Conservation (phyloP, 2,329 filamentous ascomycete genomes). For the Fusarium zealandicum region DNA sequence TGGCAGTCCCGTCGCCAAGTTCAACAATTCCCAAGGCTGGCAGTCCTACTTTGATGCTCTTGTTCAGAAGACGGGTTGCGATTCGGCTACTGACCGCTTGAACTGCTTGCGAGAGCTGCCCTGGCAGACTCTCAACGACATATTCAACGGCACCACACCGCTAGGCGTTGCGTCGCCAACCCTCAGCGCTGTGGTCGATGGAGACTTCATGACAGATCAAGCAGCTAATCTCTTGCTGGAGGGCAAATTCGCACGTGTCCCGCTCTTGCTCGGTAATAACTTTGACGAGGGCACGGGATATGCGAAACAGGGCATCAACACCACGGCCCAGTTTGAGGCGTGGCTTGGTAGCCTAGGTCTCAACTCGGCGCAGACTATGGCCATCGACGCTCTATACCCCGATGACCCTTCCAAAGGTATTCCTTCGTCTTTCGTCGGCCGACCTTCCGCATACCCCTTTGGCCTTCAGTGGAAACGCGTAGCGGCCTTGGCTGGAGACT, state of each 20-base stretch:
- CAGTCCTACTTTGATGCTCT: conserved; percentile 44
- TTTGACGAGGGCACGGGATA: conserved; percentile 69
- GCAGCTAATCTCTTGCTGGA: conserved; percentile 60
- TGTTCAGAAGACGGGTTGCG: conserved; percentile 37
- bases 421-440: conserved; percentile 51
- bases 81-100: conserved; percentile 34
- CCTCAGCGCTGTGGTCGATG: conserved; percentile 44
- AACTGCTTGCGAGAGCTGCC: conserved; percentile 45
- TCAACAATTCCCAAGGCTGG: conserved; percentile 32
- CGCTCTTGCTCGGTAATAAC: conserved; percentile 68
- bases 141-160: conserved; percentile 39
- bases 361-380: conserved; percentile 41
- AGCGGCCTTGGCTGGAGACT: conserved; percentile 62
- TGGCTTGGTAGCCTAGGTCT: conserved; percentile 32
- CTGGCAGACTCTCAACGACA: conserved; percentile 41
- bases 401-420: conserved; percentile 57
- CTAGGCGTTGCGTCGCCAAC: conserved; percentile 24
- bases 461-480: conserved; percentile 62
- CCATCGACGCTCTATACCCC: conserved; percentile 57
- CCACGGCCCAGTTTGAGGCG: conserved; percentile 56
- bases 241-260: conserved; percentile 69
- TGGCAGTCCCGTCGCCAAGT: conserved; percentile 48
- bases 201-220: conserved; percentile 50
- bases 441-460: conserved; percentile 40
- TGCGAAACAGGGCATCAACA: conserved; percentile 60